Base-by-base conservation (phyloP, 2,329 filamentous ascomycete species). In the Pseudocercospora fijiensis region DNA sequence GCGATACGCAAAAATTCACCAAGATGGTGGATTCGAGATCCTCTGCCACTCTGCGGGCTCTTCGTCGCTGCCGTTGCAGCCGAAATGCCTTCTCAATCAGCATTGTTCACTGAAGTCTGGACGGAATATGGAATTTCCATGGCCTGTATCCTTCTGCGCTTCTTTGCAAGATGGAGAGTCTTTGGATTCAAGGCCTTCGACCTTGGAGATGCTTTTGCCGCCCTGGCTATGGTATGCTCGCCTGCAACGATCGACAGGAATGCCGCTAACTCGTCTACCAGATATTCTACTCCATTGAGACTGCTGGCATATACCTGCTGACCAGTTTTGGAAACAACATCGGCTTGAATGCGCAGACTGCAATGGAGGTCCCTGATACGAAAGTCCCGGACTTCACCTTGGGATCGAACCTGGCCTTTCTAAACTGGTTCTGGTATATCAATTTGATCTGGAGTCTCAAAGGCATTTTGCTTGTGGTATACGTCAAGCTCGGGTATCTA, bases 351-450 rank as follows among this genome's bases (percentile, higher is more conserved):
- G 57, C 61, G 7, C 27, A 70, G 45, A 74, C 72, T 1, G 74
- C 72, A 9, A 64, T 70, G 67, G 57, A 66, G 43, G 63, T 76
- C 4, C 72, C 72, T 2, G 71, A 72, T 5, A 67, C 59, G 45
- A 61, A 72, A 27, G 47, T 76, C 0, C 58, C 67, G 7, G 49
- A 61, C 11, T 65, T 75, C 51, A 61, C 67, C 1, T 45, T 72
- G 4, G 75, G 75, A 10, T 74, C 73, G 2, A 76, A 75, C 51
- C 47, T 74, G 33, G 73, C 73, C 18, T 62, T 75, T 41, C 70
- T 69, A 58, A 74, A 73, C 57, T 76, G 75, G 75, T 73, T 75
- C 57, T 76, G 72, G 70, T 76, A 76, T 58, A 72, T 76, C 26
- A 71, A 65, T 45, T 70, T 74, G 60, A 71, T 76, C 5, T 76